Evolutionary conservation across 768 basidiomycete genomes (phyloP).

Genomic region (Trichaptum fuscoviolaceum): DNA sequence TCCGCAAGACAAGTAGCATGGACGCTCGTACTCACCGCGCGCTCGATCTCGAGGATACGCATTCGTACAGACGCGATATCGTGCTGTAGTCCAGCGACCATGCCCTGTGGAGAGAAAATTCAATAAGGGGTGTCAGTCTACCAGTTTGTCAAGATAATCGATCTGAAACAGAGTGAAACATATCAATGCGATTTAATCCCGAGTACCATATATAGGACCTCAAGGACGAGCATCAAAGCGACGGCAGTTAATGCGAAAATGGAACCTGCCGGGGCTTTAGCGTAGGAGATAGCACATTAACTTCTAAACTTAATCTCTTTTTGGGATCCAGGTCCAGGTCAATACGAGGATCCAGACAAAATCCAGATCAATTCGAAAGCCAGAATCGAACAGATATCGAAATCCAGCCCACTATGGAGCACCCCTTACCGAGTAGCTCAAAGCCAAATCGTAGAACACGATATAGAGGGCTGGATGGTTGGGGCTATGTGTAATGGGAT

Average conservation of each 20-base stretch:
- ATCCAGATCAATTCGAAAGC: background rate
- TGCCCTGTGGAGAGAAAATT: conserved; percentile 42
- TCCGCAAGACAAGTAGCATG: background rate
- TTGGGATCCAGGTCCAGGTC: background rate
- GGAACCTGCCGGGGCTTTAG: background rate
- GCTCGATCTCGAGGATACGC: conserved; percentile 63
- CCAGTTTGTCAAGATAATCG: background rate
- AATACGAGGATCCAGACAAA: background rate
- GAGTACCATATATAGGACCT: no score
- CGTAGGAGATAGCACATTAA: background rate
- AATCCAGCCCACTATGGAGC: background rate
- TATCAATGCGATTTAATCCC: no score
- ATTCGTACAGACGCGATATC: conserved; percentile 55
- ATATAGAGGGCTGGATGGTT: no score
- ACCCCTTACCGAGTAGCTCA: no score
- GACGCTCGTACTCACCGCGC: conserved; percentile 44
- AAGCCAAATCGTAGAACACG: no score
- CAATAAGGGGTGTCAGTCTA: background rate
- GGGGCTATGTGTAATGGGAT: background rate
- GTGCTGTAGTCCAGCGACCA: conserved; percentile 66
- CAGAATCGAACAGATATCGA: background rate
- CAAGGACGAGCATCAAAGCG: no score
- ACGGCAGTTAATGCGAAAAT: background rate
- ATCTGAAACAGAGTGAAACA: background rate
- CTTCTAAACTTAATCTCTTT: background rate